Evolutionary conservation across 2,329 filamentous ascomycete species (phyloP), one percentile per base, ranked within the genome.

Genomic region (Immersiporthe knoxdaviesiana): DNA sequence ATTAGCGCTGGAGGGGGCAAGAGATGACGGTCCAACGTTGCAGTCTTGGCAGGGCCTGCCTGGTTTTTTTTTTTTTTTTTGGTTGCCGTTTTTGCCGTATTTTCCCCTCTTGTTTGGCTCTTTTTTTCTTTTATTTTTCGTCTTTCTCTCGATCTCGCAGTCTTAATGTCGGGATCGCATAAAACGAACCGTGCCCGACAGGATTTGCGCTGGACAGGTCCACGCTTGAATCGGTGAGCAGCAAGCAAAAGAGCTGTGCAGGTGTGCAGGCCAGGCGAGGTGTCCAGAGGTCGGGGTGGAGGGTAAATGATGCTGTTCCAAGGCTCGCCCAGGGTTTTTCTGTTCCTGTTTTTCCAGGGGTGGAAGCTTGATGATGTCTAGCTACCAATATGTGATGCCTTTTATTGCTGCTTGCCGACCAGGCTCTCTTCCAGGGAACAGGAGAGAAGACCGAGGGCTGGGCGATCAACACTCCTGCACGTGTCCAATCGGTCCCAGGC

Each of bases 31-130:
- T 62, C 54, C 68, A 69, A 67, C 68, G 68, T 68, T 70, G 66
- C 68, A 70, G 61, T 70, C 68, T 68, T 70, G 65, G 65, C 65
- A 68, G 60, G 68, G 65, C 65, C 68, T 65, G 37, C 65, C 54
- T 58, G 41, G 12, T 35, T 37, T 65, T 21, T 56, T 27, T 7
- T 32, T 18, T 2, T n/a, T 18, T 41, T 61, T 12, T 39, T n/a
- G n/a, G 35, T 8, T 35, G 35, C 35, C 8, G 35, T 35, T 35
- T 35, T 35, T 8, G 35, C 35, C 8, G 35, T 39, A 7, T 24
- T 35, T 37, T 59, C 8, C 35, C 27, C 14, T 32, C 7, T 30
- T 35, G 1, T n/a, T 60, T 21, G 2, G 8, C 5, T 60, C 5
- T 61, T 12, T 24, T 27, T 61, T 27, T 60, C 18, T 39, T n/a